Percentiles rank a stretch among this genome's conserved stretches.
Evolutionary conservation across 371 early-diverging fungal genomes (phyloP).

Genomic region (Rhizopus arrhizus): DNA sequence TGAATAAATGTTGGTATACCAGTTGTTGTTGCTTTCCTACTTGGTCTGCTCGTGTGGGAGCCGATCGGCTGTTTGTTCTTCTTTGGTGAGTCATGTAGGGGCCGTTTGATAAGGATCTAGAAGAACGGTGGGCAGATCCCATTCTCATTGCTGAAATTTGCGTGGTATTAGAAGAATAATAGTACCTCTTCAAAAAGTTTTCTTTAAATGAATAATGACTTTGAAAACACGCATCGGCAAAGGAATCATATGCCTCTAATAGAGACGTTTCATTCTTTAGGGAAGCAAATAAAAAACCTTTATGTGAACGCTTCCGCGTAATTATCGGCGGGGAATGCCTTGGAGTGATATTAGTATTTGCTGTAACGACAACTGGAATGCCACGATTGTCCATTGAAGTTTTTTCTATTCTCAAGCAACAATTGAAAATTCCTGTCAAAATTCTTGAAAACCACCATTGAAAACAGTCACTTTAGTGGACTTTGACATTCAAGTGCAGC

Average conservation of each 20-base stretch:
- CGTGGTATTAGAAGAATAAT: neutral
- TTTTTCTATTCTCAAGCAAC: neutral
- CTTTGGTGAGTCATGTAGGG: no score
- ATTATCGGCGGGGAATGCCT: conserved; percentile 11
- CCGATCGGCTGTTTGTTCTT: no score
- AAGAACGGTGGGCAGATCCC: neutral
- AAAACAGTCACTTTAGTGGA: neutral
- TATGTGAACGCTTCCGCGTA: neutral
- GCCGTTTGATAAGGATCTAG: no score
- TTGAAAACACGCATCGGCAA: conserved; percentile 22
- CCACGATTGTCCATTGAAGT: conserved; percentile 29
- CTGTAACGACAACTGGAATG: conserved; percentile 25
- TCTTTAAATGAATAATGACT: conserved; percentile 7
- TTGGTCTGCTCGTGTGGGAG: no score
- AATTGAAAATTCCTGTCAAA: conserved; percentile 24
- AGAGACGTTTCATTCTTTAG: conserved; percentile 18
- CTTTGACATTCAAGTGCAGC: no score
- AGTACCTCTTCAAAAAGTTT: neutral
- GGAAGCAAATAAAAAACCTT: conserved; percentile 5
- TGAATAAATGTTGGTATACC: neutral
- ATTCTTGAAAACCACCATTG: neutral
- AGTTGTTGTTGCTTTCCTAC: no score
- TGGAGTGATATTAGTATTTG: conserved; percentile 7
- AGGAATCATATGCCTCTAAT: conserved; percentile 28
- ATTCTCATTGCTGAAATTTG: neutral